Evolutionary conservation across 139 green algal species (phyloP).

Genomic region (Chlorella vulgaris): DNA sequence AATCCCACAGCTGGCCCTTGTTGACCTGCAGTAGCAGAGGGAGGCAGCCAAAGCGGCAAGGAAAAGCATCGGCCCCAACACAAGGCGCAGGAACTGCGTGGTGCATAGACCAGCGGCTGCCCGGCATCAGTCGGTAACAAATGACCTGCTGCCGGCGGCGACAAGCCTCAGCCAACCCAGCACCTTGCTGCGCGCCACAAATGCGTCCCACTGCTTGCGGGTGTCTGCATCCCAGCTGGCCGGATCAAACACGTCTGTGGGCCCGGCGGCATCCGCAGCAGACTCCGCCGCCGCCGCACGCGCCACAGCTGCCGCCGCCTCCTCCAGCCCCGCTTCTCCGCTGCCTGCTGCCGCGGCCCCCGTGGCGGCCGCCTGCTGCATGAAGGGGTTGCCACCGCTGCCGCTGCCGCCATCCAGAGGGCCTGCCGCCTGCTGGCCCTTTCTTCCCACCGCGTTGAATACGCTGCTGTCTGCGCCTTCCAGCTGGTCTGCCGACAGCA

Average conservation of each 20-base stretch:
- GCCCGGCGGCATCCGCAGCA: not conserved
- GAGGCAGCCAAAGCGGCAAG: not conserved
- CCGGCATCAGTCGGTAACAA: too few relatives aligned
- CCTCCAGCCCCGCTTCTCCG: not conserved
- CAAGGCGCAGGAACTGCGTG: too few relatives aligned
- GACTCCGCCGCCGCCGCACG: not conserved
- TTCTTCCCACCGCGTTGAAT: not conserved
- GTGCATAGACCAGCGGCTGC: too few relatives aligned
- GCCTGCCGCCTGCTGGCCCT: conserved; percentile 9
- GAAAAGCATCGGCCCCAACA: not conserved
- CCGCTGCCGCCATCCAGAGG: not conserved
- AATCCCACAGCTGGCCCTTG: conserved; percentile 41
- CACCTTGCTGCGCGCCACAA: conserved; percentile 41
- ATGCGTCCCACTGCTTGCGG: conserved; percentile 33
- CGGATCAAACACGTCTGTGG: conserved; percentile 22
- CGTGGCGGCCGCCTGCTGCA: too few relatives aligned
- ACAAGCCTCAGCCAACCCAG: not conserved
- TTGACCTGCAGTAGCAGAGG: conserved; percentile 1
- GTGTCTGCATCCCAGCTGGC: conserved; percentile 34
- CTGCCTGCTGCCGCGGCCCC: too few relatives aligned
- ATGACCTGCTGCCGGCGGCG: not conserved
- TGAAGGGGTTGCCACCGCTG: not conserved
- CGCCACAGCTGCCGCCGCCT: not conserved
- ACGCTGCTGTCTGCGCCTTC: conserved; percentile 19
- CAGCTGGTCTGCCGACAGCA: conserved; percentile 29